Evolutionary conservation across 352 stramenopile species (phyloP), one percentile per base, ranked within the genome.

Genomic region (Pythium phragmiticola): DNA sequence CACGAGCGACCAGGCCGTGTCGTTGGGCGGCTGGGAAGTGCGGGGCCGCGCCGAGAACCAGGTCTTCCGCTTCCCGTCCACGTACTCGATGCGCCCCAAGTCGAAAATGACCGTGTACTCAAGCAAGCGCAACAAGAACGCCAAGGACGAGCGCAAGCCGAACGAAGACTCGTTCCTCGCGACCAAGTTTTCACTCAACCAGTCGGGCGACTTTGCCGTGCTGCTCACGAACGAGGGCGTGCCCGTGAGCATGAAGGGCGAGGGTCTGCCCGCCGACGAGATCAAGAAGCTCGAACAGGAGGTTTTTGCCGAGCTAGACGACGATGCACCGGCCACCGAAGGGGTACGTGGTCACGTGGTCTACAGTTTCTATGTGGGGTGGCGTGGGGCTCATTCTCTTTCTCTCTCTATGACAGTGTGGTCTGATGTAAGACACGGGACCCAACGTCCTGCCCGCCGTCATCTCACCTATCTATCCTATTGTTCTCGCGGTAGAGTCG

Each of bases 161-260:
- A 70, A 82, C 60, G 83, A 90, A 66, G 83, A 90, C 46, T 89
- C 80, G 17, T 94, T 91, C 68, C 53, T 90, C 30, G 80, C 84
- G 12, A 92, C 82, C 56, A 92, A 92, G 72, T 90, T 90, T 55
- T 90, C 83, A 46, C 73, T 90, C 52, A 87, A 90, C 60, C 61
- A 70, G 21, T 78, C 74, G 7, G 85, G 81, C 39, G 85, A 94
- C 58, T 88, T 87, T 42, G 81, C 80, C 21, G 69, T 92, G 62
- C 62, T 94, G 11, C 37, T 76, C 49, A 89, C 78, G 41, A 60
- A 72, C 14, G 85, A 94, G 16, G 82, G 82, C n/a, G 70, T 87
- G 46, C 78, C 80, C 8, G 82, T 92, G 49, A 87, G 80, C 69
- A 82, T 80, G 36, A 80, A 78, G 61, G 81, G 77, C 11, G 74